Conservation (phyloP, 768 basidiomycete species). For the Omphalotus guepiniiformis region DNA sequence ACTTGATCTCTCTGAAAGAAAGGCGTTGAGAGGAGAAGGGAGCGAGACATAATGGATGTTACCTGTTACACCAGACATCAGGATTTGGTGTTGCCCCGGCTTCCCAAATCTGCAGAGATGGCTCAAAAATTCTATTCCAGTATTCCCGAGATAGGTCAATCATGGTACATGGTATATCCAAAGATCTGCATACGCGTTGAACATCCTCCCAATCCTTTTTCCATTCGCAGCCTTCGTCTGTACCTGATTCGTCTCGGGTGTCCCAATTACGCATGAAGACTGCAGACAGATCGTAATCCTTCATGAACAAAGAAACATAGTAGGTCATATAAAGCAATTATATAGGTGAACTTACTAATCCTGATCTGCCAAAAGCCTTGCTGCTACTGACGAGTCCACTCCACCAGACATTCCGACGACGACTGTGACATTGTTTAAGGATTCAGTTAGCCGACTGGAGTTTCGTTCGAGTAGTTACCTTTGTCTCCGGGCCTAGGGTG, state of each 20-base stretch:
- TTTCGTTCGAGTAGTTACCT: background rate
- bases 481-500: conserved; percentile 4
- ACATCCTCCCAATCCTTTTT: conserved; percentile 95
- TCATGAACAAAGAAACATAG: background rate
- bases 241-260: conserved; percentile 73
- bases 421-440: conserved; percentile 41
- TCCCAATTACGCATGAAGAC: conserved; percentile 98
- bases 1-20: conserved; percentile 76
- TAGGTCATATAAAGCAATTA: too few species aligned
- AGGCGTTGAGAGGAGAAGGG: background rate
- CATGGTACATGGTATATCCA: conserved; percentile 72
- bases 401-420: conserved; percentile 94
- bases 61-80: conserved; percentile 91
- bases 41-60: conserved; percentile 7
- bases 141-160: conserved; percentile 88
- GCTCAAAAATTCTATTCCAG: conserved; percentile 90
- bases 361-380: conserved; percentile 66
- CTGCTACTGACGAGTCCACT: conserved; percentile 89
- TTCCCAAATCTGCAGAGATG: conserved; percentile 75
- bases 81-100: conserved; percentile 85
- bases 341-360: conserved; percentile 36
- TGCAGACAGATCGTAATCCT: conserved; percentile 83
- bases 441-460: background rate
- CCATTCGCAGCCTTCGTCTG: conserved; percentile 90
- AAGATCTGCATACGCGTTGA: conserved; percentile 65